Conservation (phyloP, 805 yeast genomes). For the Danielozyma ontarioensis region DNA sequence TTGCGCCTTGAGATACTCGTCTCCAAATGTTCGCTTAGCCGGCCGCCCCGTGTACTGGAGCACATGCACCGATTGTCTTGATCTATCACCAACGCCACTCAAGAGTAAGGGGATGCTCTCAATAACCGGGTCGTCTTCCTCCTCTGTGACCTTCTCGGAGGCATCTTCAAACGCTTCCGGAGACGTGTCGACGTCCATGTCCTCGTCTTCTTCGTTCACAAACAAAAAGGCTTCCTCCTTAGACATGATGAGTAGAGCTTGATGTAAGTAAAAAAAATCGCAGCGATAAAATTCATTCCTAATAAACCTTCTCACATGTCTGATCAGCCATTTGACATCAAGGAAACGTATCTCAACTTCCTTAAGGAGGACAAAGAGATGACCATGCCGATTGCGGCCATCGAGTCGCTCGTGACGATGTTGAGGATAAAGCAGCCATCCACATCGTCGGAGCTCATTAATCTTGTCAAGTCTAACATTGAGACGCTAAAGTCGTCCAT, state of each 20-base stretch:
- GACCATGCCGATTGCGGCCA: conserved; percentile 99
- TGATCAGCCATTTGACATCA: conserved; percentile 60
- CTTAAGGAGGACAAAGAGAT: conserved; percentile 89
- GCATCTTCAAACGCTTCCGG: conserved; percentile 8
- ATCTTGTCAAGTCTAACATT: conserved; percentile 71
- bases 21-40: conserved; percentile 32
- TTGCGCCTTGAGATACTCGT: conserved; percentile 35
- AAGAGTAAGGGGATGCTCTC: conserved; percentile 34
- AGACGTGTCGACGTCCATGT: conserved; percentile 6
- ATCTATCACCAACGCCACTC: conserved; percentile 16
- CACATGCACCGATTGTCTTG: conserved; percentile 27
- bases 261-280: not conserved
- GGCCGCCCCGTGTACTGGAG: conserved; percentile 38
- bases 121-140: conserved; percentile 33
- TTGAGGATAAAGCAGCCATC: conserved; percentile 79
- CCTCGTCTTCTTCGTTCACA: conserved; percentile 23
- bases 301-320: conserved; percentile 2
- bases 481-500: conserved; percentile 69
- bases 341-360: conserved; percentile 71
- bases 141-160: conserved; percentile 2
- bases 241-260: conserved; percentile 1
- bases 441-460: conserved; percentile 90
- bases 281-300: not conserved
- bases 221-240: conserved; percentile 9
- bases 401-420: conserved; percentile 86